These are phyloP conservation scores for Pinus taeda DNA, from an alignment of 75 land plant genomes.

Conservation along the genomic window DNA sequence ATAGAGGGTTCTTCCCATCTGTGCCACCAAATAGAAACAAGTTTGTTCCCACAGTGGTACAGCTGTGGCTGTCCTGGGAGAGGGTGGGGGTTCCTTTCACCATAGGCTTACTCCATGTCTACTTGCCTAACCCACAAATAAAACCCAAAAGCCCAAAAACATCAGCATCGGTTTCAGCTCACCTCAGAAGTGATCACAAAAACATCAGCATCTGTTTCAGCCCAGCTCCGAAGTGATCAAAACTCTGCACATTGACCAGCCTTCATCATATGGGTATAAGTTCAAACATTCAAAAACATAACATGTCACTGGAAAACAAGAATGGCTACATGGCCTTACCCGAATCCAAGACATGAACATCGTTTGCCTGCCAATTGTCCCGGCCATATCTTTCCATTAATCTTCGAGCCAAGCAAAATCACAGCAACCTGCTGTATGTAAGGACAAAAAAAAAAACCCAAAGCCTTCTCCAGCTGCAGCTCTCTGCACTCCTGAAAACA, in stretches of 20 bases:
- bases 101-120: constrained; percentile 86
- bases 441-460: too few species aligned
- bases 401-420: constrained; percentile 11
- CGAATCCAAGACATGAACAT: constrained; percentile 88
- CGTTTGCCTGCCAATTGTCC: constrained; percentile 84
- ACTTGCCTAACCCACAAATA: constrained; percentile 38
- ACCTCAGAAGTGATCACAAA: too few species aligned
- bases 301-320: not conserved
- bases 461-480: too few species aligned
- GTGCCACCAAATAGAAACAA: constrained; percentile 97
- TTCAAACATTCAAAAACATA: not conserved
- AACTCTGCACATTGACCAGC: constrained; percentile 9
- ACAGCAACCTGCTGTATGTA: not conserved
- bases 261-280: too few species aligned
- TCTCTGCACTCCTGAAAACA: too few species aligned
- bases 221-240: not conserved
- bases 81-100: constrained; percentile 72
- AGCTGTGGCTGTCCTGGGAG: constrained; percentile 89
- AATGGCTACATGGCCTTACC: constrained; percentile 28
- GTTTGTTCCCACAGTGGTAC: constrained; percentile 74
- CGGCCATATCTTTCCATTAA: constrained; percentile 81
- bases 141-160: not conserved
- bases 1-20: constrained; percentile 82
- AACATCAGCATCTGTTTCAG: not conserved
- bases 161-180: too few species aligned